Evolutionary conservation across 176 grass and related monocot genomes (phyloP), one percentile per base, ranked within the genome.

Genomic region (Oryza glumipatula): DNA sequence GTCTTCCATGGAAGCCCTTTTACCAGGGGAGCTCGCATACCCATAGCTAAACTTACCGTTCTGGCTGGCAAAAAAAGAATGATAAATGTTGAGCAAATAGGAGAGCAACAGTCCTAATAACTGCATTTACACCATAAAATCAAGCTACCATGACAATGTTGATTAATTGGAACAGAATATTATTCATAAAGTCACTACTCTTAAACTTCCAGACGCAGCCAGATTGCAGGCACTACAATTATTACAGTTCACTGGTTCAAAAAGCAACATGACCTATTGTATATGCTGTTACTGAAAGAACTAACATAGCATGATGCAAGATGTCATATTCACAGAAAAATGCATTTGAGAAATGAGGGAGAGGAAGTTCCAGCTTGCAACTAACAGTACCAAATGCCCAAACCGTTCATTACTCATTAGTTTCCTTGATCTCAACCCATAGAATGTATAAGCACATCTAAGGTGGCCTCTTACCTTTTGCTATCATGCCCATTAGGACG

Each of bases 1-100:
- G 68, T 91, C 90, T 78, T 91, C 90, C 90, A 91, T 91, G 11
- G 90, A 91, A 26, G 90, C 77, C 68, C 86, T 88, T 88, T 91
- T 91, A 67, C 90, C 90, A 68, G 83, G 90, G 12, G 73, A 91
- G 72, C 90, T 88, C 21, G 86, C 86, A 82, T 91, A 91, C 26
- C 90, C 90, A 85, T 91, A 91, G 77, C 86, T 91, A 68, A 91
- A 88, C 68, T 82, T 88, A 39, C 58, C 58, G 74, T 91, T 88
- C 82, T 91, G 90, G 67, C 90, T 91, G 90, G 84, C 75, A 87
- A 16, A 87, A 87, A 86, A 51, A 35, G 60, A 83, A 83, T 70
- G 79, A 86, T 74, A 72, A 68, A 90, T 41, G 24, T 43, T 90
- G 80, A 90, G 69, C 3, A 78, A 69, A 69, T 26, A 60, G 48